Conservation (phyloP, 192 early-diverging fungal species). For the Rhizoclosmatium globosum region DNA sequence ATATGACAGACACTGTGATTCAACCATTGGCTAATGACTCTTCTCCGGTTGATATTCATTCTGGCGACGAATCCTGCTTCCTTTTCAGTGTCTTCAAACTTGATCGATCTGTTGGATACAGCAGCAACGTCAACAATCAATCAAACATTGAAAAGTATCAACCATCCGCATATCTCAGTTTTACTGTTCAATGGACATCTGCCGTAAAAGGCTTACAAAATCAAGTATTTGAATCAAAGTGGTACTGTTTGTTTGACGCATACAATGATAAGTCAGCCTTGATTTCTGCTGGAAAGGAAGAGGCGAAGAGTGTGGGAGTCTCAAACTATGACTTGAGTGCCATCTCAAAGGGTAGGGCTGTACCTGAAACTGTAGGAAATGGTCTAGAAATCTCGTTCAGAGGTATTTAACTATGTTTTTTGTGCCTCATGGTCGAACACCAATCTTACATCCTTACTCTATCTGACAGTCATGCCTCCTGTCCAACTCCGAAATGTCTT, state of each 20-base stretch:
- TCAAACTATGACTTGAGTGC: conserved; percentile 6
- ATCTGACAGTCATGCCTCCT: conserved; percentile 39
- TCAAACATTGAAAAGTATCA: not conserved
- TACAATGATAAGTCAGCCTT: not conserved
- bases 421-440: not conserved
- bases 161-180: not conserved
- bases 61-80: conserved; percentile 10
- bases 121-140: not conserved
- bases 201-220: not conserved
- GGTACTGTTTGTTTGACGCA: conserved; percentile 8
- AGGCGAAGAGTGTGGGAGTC: not conserved
- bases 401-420: not conserved
- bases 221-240: conserved; percentile 22
- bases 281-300: not conserved
- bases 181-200: conserved; percentile 9
- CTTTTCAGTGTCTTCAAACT: conserved; percentile 15
- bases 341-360: not conserved
- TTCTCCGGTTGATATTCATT: conserved; percentile 4
- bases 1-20: not conserved
- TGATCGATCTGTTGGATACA: not conserved
- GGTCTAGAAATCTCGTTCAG: conserved; percentile 28
- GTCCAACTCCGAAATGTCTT: conserved; percentile 46
- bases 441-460: not conserved
- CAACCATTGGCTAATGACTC: conserved; percentile 1
- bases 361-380: not conserved